phyloP scores from a whole-genome alignment of 1,139 yeast species.

The Citeromyces hawaiiensis region DNA sequence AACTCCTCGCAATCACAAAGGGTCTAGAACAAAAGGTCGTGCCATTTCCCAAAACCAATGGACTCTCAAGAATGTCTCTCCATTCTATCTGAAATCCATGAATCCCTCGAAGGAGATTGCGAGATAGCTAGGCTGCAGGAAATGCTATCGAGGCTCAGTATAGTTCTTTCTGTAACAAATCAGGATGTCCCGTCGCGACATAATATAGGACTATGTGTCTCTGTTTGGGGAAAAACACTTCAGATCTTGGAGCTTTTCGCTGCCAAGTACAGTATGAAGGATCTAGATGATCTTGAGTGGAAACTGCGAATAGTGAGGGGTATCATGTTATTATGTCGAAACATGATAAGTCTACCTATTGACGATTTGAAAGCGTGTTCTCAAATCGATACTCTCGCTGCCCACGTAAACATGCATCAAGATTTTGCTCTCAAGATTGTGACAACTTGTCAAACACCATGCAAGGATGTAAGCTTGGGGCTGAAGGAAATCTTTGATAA shows the following conservation, averaged over 20 bases:
- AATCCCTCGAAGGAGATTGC: conserved; percentile 5
- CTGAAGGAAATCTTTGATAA: background rate
- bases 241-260: conserved; percentile 5
- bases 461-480: background rate
- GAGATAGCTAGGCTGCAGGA: conserved; percentile 9
- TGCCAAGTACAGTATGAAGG: conserved; percentile 5
- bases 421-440: conserved; percentile 1
- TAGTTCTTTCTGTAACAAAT: conserved; percentile 3
- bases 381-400: background rate
- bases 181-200: conserved; percentile 7
- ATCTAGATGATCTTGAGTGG: conserved; percentile 1
- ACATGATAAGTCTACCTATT: conserved; percentile 16
- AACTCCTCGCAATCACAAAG: no score
- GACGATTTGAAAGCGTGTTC: conserved; percentile 4
- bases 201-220: conserved; percentile 6
- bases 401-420: background rate
- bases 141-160: conserved; percentile 5
- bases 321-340: conserved; percentile 19
- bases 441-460: conserved; percentile 1
- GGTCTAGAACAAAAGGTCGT: conserved; percentile 1
- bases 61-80: conserved; percentile 2
- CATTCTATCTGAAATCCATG: conserved; percentile 1
- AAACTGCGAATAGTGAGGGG: conserved; percentile 17
- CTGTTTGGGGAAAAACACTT: conserved; percentile 4
- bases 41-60: background rate